Evolutionary conservation across 495 filamentous ascomycete species (phyloP).

Genomic region (Cryomyces minteri): DNA sequence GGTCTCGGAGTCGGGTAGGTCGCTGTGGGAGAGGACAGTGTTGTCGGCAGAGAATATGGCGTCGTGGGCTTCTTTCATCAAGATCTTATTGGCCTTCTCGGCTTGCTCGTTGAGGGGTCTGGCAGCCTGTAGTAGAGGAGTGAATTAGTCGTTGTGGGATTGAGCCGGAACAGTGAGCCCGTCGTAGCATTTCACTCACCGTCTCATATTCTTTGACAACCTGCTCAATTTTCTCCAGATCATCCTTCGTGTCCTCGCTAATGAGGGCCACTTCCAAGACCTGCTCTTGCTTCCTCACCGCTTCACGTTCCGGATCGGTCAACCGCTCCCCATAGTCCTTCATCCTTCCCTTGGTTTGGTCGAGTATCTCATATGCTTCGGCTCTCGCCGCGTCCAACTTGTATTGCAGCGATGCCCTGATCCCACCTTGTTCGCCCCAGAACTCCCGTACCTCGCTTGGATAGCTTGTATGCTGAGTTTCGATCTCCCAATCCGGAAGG

Average conservation of each 20-base stretch:
- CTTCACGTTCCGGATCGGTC: slow-evolving; percentile 3
- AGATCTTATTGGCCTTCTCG: background rate
- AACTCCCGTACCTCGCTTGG: slow-evolving; percentile 19
- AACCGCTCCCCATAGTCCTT: slow-evolving; percentile 5
- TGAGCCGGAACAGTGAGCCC: background rate
- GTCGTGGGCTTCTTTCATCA: slow-evolving; percentile 1
- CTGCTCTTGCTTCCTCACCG: background rate
- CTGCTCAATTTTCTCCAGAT: slow-evolving; percentile 1
- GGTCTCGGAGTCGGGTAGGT: background rate
- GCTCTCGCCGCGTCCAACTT: slow-evolving; percentile 4
- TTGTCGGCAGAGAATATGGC: slow-evolving; percentile 1
- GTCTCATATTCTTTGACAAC: background rate
- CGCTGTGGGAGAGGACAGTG: background rate
- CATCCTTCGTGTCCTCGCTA: slow-evolving; percentile 2
- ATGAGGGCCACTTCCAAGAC: slow-evolving; percentile 1
- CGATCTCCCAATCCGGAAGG: slow-evolving; percentile 22
- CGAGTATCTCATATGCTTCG: slow-evolving; percentile 5
- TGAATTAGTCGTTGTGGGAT: background rate
- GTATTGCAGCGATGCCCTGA: slow-evolving; percentile 4
- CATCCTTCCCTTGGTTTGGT: slow-evolving; percentile 6
- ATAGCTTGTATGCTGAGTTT: slow-evolving; percentile 17
- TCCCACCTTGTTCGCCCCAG: slow-evolving; percentile 13
- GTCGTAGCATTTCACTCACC: background rate
- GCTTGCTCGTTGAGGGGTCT: slow-evolving; percentile 1
- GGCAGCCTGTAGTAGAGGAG: background rate